Conservation (phyloP, 768 basidiomycete genomes). For the Phaeotremella fagi region DNA sequence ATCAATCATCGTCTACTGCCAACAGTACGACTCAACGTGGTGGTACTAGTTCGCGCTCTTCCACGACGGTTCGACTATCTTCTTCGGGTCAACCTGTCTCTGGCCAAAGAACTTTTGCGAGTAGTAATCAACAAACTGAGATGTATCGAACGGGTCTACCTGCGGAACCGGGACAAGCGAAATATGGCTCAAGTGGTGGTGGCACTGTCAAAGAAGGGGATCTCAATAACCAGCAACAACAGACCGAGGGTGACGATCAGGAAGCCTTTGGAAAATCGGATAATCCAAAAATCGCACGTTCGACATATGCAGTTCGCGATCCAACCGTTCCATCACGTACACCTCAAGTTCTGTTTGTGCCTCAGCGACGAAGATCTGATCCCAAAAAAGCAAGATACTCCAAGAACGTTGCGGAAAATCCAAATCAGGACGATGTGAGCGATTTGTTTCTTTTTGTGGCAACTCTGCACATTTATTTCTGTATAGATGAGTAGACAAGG, state of each 20-base stretch:
- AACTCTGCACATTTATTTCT: not conserved
- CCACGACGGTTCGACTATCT: not conserved
- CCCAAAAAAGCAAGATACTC: not conserved
- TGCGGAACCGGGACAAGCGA: not conserved
- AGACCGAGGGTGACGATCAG: slow-evolving; percentile 1
- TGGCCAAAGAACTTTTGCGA: not conserved
- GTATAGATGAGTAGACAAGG: not conserved
- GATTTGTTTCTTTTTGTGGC: not conserved
- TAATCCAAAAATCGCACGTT: slow-evolving; percentile 12
- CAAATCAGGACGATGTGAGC: slow-evolving; percentile 5
- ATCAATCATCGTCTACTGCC: slow-evolving; percentile 25
- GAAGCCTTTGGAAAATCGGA: slow-evolving; percentile 23
- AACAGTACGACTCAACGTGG: slow-evolving; percentile 19
- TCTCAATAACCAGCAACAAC: not conserved
- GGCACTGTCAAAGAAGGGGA: not conserved
- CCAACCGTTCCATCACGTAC: slow-evolving; percentile 24
- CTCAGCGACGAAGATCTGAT: slow-evolving; percentile 14
- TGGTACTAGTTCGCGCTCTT: not conserved
- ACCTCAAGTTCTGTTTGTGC: slow-evolving; percentile 38
- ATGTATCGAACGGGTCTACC: not conserved
- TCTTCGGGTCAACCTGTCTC: too few species aligned
- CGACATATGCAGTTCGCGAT: slow-evolving; percentile 31
- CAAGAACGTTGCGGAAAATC: not conserved
- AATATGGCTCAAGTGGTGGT: not conserved
- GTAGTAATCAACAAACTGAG: not conserved